These are phyloP conservation scores for Teratosphaeria zuluensis DNA, from an alignment of 2,329 filamentous ascomycete species.

Conservation along the genomic window DNA sequence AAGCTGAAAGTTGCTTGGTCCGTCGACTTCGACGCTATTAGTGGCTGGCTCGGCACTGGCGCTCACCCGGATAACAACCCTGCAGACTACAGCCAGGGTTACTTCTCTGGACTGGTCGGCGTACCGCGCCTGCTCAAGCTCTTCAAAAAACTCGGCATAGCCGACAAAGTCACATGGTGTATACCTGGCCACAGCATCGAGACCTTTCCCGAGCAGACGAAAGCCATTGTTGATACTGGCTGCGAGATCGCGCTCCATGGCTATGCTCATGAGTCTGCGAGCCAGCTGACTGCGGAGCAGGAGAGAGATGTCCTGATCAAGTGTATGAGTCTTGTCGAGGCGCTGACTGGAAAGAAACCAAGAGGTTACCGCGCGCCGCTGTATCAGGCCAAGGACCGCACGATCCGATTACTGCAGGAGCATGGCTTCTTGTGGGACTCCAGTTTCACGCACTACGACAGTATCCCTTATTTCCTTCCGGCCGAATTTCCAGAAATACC, in stretches of 20 bases:
- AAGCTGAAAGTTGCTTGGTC: slow-evolving; percentile 34
- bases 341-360: slow-evolving; percentile 37
- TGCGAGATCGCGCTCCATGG: slow-evolving; percentile 45
- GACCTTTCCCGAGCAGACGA: slow-evolving; percentile 44
- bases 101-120: slow-evolving; percentile 48
- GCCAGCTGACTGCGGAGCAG: slow-evolving; percentile 39
- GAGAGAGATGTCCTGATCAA: slow-evolving; percentile 41
- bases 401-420: slow-evolving; percentile 39
- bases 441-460: slow-evolving; percentile 42
- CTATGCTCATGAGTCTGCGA: slow-evolving; percentile 40
- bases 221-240: slow-evolving; percentile 42
- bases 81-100: slow-evolving; percentile 46
- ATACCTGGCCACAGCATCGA: slow-evolving; percentile 51
- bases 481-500: slow-evolving; percentile 29
- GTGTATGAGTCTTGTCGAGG: slow-evolving; percentile 37
- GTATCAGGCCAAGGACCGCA: slow-evolving; percentile 42
- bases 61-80: slow-evolving; percentile 43
- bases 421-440: slow-evolving; percentile 44
- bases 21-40: slow-evolving; percentile 46
- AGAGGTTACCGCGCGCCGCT: slow-evolving; percentile 43
- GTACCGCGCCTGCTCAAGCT: slow-evolving; percentile 46
- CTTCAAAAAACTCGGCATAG: slow-evolving; percentile 42
- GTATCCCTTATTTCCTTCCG: slow-evolving; percentile 40
- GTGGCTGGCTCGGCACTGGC: slow-evolving; percentile 51
- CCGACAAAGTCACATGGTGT: slow-evolving; percentile 50